Evolutionary conservation across 2,329 filamentous ascomycete genomes (phyloP).

Genomic region (Ilyonectria robusta): DNA sequence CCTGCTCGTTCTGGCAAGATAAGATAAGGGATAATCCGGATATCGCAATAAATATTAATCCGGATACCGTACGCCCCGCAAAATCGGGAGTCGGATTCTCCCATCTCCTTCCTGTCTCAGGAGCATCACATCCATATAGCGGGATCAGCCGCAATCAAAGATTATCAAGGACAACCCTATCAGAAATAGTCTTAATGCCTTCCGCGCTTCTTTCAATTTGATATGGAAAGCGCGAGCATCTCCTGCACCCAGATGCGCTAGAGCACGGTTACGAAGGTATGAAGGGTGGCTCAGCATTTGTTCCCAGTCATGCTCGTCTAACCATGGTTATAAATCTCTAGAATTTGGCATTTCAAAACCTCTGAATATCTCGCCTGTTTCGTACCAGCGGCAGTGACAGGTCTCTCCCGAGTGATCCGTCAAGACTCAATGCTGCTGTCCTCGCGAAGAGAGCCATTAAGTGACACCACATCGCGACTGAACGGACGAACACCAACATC

Average conservation of each 20-base stretch:
- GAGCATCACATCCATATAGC: not conserved
- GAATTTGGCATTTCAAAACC: not conserved
- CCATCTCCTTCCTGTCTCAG: not conserved
- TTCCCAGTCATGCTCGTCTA: not conserved
- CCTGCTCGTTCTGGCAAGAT: no score
- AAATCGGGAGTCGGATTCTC: no score
- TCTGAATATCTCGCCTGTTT: not conserved
- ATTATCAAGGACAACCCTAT: conserved; percentile 1
- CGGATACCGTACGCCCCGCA: no score
- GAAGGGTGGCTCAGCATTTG: not conserved
- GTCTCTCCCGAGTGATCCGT: not conserved
- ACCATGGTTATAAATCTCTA: not conserved
- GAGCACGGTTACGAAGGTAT: not conserved
- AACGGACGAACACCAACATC: no score
- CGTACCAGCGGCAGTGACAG: not conserved
- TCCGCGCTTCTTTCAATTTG: not conserved
- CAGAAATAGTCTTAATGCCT: conserved; percentile 1
- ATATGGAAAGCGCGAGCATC: not conserved
- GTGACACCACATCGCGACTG: no score
- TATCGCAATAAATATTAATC: no score
- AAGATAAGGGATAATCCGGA: no score
- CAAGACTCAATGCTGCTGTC: not conserved
- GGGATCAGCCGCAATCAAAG: no score
- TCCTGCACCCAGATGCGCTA: conserved; percentile 8
- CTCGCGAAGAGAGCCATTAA: no score